A percentile compares a stretch with the other conserved stretches of the same genome.
Conservation (phyloP, 2,329 filamentous ascomycete genomes). For the Xylaria sp. region DNA sequence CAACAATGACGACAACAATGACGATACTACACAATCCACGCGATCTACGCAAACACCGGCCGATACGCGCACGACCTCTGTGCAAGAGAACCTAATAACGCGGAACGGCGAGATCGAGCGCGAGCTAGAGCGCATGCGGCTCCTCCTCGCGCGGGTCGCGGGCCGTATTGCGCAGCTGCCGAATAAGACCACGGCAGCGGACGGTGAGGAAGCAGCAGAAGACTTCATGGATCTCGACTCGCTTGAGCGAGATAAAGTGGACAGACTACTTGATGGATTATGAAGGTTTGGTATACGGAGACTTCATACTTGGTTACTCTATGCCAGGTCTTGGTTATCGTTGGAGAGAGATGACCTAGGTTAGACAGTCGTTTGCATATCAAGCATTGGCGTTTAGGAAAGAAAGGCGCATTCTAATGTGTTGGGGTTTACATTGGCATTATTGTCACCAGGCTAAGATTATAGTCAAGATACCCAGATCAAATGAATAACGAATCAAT, state of each 20-base stretch:
- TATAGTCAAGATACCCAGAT: slow-evolving; percentile 28
- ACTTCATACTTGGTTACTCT: not conserved
- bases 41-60: slow-evolving; percentile 51
- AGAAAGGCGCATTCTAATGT: not conserved
- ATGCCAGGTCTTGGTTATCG: not conserved
- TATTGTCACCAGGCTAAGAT: not conserved
- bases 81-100: slow-evolving; percentile 75
- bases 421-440: not conserved
- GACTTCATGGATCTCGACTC: slow-evolving; percentile 52
- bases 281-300: slow-evolving; percentile 24
- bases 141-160: slow-evolving; percentile 69
- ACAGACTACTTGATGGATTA: slow-evolving; percentile 54
- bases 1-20: slow-evolving; percentile 36
- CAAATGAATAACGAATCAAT: not conserved
- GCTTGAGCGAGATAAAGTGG: slow-evolving; percentile 57
- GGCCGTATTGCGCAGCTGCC: slow-evolving; percentile 60
- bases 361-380: not conserved
- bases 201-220: slow-evolving; percentile 9
- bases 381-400: slow-evolving; percentile 26
- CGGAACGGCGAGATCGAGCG: slow-evolving; percentile 72
- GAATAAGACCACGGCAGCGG: slow-evolving; percentile 24
- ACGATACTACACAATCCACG: slow-evolving; percentile 47
- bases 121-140: slow-evolving; percentile 74
- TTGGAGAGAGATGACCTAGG: not conserved
- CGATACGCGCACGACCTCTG: slow-evolving; percentile 24